Base-by-base conservation (phyloP, 1,284 basidiomycete genomes). In the Tetrapyrgos nigripes region DNA sequence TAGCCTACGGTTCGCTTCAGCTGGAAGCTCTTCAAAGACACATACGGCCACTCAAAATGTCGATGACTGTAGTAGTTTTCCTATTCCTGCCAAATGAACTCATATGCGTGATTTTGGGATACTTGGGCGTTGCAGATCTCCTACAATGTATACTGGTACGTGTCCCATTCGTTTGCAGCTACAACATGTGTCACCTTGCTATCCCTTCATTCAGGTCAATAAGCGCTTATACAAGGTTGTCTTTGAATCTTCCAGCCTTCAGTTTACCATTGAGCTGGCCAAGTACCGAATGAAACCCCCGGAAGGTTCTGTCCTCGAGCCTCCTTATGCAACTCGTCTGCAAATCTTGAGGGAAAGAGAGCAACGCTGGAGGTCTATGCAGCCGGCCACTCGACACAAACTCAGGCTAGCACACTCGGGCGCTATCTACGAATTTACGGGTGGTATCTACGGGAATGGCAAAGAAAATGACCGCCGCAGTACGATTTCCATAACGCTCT, bases 381-480 rank as follows among this genome's bases (percentile, higher is more conserved):
- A 66, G 17, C 81, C 77, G 75, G 75, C 68, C 35, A 65, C 67
- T 29, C 71, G 68, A 13, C 70, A 74, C 60, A 72, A 66, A n/a
- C 65, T 82, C n/a, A 66, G 72, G 1, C 66, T 81, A 2, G 78
- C 79, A 0, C 74, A 74, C 6, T 76, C 78, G 1, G 82, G 80
- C 3, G 77, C 76, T 1, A 74, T 83, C 4, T 83, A 84, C 62
- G 83, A 83, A 59, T 83, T 83, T 62, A 72, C 76, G 2, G 79
- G 79, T 8, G 81, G 80, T 0, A 64, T 81, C 28, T 84, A 83
- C 64, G 80, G 75, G 1, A 79, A 79, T 62, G 78, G 79, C 21
- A 73, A 73, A 59, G 80, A 80, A 53, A 75, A 78, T 53, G 76
- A 74, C 23, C 71, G 17, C 3, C 24, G 48, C 8, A 31, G 31